Conservation (phyloP, 2,329 filamentous ascomycete species). For the Fusarium redolens region DNA sequence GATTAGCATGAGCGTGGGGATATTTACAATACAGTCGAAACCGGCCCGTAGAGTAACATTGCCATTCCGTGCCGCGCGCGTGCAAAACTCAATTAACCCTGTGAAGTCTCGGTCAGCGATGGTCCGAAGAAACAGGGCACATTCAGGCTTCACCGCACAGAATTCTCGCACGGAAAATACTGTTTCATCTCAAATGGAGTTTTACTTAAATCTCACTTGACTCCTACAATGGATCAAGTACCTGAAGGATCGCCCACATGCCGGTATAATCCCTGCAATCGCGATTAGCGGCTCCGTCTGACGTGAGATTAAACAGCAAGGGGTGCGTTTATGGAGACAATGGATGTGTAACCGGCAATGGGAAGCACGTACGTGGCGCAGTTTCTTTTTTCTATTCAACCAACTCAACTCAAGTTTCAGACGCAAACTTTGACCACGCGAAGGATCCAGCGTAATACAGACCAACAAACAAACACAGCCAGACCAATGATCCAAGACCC, state of each 20-base stretch:
- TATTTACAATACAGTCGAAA: neutral
- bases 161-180: neutral
- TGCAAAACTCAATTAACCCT: neutral
- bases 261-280: neutral
- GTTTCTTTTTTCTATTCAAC: neutral
- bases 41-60: neutral
- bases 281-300: neutral
- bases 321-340: neutral
- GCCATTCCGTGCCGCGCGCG: neutral
- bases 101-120: neutral
- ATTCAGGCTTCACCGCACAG: neutral
- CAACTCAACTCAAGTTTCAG: neutral
- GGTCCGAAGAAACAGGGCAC: neutral
- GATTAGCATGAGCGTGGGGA: neutral
- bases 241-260: neutral
- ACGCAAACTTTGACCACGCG: neutral
- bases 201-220: neutral
- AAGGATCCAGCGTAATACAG: constrained; percentile 5
- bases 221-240: no score
- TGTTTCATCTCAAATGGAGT: neutral
- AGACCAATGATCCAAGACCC: constrained; percentile 31
- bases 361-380: neutral
- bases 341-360: neutral
- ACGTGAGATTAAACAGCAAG: neutral
- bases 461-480: constrained; percentile 21